Evolutionary conservation across 768 basidiomycete genomes (phyloP).

Genomic region (Amylocystis lapponica): DNA sequence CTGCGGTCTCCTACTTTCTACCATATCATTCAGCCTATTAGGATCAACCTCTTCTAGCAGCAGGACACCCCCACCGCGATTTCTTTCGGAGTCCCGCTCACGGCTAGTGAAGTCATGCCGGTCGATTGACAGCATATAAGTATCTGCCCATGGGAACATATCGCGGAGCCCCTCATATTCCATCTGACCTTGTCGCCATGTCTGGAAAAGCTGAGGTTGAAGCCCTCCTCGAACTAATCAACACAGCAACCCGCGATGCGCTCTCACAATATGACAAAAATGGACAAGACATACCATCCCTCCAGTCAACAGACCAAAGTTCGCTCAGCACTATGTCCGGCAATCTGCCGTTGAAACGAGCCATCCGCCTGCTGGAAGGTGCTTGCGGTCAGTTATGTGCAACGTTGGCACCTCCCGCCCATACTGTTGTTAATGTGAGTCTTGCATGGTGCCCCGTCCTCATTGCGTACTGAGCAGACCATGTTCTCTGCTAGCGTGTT

Average conservation of each 20-base stretch:
- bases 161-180: too few relatives aligned
- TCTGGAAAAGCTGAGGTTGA: conserved; percentile 22
- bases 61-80: too few relatives aligned
- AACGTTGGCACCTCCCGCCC: conserved; percentile 11
- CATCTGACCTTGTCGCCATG: too few relatives aligned
- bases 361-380: conserved; percentile 15
- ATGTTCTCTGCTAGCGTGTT: background rate
- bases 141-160: too few relatives aligned
- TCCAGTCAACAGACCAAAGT: conserved; percentile 2
- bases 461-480: background rate
- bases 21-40: too few relatives aligned
- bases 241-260: conserved; percentile 17
- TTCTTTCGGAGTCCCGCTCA: too few relatives aligned
- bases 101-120: too few relatives aligned
- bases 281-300: conserved; percentile 10
- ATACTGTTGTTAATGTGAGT: conserved; percentile 16
- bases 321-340: conserved; percentile 4
- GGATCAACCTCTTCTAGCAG: too few relatives aligned
- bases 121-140: too few relatives aligned
- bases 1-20: too few relatives aligned
- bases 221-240: conserved; percentile 27
- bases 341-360: conserved; percentile 9
- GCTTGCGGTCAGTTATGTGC: conserved; percentile 18
- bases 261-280: conserved; percentile 14
- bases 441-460: too few relatives aligned